A percentile compares a stretch with the other conserved stretches of the same genome.
Evolutionary conservation across 371 early-diverging fungal species (phyloP).

Genomic region (Apophysomyces trapeziformis): DNA sequence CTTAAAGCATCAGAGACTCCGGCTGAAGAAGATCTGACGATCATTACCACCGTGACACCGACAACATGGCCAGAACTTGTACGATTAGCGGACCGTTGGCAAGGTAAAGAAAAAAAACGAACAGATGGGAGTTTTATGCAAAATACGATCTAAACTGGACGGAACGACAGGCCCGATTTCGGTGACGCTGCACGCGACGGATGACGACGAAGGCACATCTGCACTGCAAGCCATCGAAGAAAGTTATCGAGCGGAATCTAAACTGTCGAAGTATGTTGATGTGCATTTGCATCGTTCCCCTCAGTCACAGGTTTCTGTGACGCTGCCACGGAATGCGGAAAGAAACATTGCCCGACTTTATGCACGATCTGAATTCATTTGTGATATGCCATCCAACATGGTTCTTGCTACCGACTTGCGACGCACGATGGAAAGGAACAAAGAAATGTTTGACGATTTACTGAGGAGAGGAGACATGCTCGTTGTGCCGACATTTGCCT

Average conservation of each 20-base stretch:
- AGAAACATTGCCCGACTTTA: conserved; percentile 55
- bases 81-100: conserved; percentile 45
- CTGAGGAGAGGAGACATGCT: conserved; percentile 43
- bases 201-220: conserved; percentile 21
- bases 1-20: conserved; percentile 31
- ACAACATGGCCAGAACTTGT: conserved; percentile 44
- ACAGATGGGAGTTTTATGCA: background rate
- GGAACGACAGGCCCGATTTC: conserved; percentile 44
- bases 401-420: conserved; percentile 47
- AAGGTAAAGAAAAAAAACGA: conserved; percentile 28
- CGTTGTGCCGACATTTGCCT: conserved; percentile 48
- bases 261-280: conserved; percentile 37
- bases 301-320: conserved; percentile 27
- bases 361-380: conserved; percentile 41
- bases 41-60: conserved; percentile 43
- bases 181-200: conserved; percentile 39
- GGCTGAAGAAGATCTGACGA: conserved; percentile 34
- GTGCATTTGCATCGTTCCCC: conserved; percentile 39
- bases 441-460: conserved; percentile 34
- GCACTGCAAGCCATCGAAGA: conserved; percentile 23
- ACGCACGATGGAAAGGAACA: conserved; percentile 41
- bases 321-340: conserved; percentile 50
- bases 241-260: conserved; percentile 27
- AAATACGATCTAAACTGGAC: background rate
- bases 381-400: conserved; percentile 41